These are phyloP conservation scores for Debaryomyces coudertii DNA, from an alignment of 1,139 yeast genomes.

Conservation along the genomic window DNA sequence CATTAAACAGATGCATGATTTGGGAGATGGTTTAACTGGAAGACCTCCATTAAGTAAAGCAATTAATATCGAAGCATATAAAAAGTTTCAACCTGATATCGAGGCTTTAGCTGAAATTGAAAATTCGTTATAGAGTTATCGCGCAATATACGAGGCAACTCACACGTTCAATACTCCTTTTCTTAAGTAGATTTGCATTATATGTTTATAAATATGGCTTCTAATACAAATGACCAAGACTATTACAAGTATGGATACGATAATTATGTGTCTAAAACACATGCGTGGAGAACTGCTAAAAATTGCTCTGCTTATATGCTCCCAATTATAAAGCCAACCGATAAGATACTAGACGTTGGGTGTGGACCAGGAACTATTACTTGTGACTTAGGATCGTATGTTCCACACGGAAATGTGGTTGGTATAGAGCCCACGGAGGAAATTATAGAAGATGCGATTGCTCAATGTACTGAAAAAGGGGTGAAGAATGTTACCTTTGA, in stretches of 20 bases:
- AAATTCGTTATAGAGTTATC: slow-evolving; percentile 13
- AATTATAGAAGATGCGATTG: slow-evolving; percentile 30
- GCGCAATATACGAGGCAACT: background rate
- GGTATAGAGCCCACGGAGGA: slow-evolving; percentile 40
- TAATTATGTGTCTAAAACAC: slow-evolving; percentile 30
- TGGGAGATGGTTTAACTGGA: slow-evolving; percentile 24
- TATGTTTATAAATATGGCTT: slow-evolving; percentile 1
- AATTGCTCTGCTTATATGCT: slow-evolving; percentile 33
- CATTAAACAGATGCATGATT: slow-evolving; percentile 32
- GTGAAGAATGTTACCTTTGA: slow-evolving; percentile 38
- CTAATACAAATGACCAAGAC: slow-evolving; percentile 4
- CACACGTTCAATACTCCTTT: background rate
- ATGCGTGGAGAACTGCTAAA: slow-evolving; percentile 38
- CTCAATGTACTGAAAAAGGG: slow-evolving; percentile 4
- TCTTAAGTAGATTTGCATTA: background rate
- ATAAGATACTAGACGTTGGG: slow-evolving; percentile 42
- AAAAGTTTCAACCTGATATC: slow-evolving; percentile 14
- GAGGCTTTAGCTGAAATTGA: slow-evolving; percentile 16
- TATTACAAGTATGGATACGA: slow-evolving; percentile 29
- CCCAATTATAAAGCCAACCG: slow-evolving; percentile 29
- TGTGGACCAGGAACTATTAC: slow-evolving; percentile 49
- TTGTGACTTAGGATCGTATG: slow-evolving; percentile 35
- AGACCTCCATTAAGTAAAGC: slow-evolving; percentile 20
- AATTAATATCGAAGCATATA: slow-evolving; percentile 4
- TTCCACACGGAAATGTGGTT: slow-evolving; percentile 29